Base-by-base conservation (phyloP, 805 yeast genomes). In the Yarrowia keelungensis region DNA sequence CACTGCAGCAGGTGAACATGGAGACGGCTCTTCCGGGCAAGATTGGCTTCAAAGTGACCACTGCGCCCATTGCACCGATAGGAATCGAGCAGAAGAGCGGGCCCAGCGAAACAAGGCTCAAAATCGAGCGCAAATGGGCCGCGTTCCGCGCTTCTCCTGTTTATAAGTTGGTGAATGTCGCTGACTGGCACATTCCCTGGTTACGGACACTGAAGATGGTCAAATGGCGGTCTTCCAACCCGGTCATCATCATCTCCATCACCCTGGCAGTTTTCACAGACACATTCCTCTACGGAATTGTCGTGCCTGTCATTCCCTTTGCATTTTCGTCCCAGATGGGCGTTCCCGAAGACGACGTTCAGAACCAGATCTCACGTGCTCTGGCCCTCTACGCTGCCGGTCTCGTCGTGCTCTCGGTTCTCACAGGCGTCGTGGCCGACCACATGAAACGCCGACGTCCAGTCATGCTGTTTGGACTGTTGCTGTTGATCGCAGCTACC, bases 261-360 rank as follows among this genome's bases (percentile, higher is more conserved):
- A 71, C 77, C 9, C 45, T 76, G 41, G 79, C 80, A 0, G 72
- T 76, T 14, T 78, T 78, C 66, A 74, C 77, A 10, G 80, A 78
- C 53, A 69, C 73, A 8, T 76, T 78, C 53, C 70, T 78, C 11
- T 78, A 78, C 67, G 71, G 76, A 49, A 70, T 75, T 35, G 71
- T 78, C 22, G 71, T 77, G 11, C 80, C 80, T 2, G 74, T 78
- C 3, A 71, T 77, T 15, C 80, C 80, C 14, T 78, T 72, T 69
- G 77, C 76, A 15, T 72, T 78, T 38, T 71, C 47, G 12, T n/a
- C 66, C 8, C 71, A 75, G 11, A 72, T 78, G 71, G 74, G 75
- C 8, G 73, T 78, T 10, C 35, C 71, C 8, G 70, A 70, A n/a
- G 71, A 71, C 36, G 49, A 71, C 11, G 74, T 77, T 11, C 79